phyloP scores from a whole-genome alignment of 495 filamentous ascomycete species.

The Trichoderma reesei region DNA sequence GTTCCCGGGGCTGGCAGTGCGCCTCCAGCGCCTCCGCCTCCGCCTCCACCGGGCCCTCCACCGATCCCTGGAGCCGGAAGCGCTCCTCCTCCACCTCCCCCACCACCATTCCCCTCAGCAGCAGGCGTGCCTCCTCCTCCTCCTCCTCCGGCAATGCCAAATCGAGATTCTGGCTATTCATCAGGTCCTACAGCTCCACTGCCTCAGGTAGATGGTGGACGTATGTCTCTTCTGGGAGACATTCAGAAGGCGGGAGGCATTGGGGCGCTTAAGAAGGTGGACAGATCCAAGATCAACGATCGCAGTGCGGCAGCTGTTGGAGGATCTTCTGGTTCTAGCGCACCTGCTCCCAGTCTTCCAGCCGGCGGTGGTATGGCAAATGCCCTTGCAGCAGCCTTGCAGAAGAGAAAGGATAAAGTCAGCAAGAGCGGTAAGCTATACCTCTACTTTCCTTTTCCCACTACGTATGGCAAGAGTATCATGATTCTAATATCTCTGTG shows the following conservation, averaged over 20 bases:
- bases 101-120: constrained; percentile 32
- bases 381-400: constrained; percentile 67
- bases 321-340: constrained; percentile 43
- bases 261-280: constrained; percentile 70
- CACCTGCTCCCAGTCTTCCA: constrained; percentile 39
- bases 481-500: constrained; percentile 17
- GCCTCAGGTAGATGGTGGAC: constrained; percentile 39
- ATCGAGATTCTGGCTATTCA: constrained; percentile 50
- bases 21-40: constrained; percentile 30
- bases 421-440: constrained; percentile 73
- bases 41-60: constrained; percentile 18
- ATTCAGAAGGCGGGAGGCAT: constrained; percentile 73
- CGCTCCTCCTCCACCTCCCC: constrained; percentile 46
- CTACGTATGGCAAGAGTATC: not conserved
- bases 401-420: constrained; percentile 79
- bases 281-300: constrained; percentile 65
- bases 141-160: constrained; percentile 52
- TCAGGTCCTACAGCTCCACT: constrained; percentile 48
- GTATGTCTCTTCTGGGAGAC: constrained; percentile 64
- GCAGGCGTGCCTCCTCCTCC: constrained; percentile 38
- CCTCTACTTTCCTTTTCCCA: not conserved
- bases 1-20: constrained; percentile 21
- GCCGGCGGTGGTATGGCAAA: constrained; percentile 58
- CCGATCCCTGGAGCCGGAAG: constrained; percentile 13
- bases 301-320: constrained; percentile 64